A percentile compares a stretch with the other conserved stretches of the same genome.
phyloP scores from a whole-genome alignment of 2,329 filamentous ascomycete species.

The Xylariomycetidae sp. region DNA sequence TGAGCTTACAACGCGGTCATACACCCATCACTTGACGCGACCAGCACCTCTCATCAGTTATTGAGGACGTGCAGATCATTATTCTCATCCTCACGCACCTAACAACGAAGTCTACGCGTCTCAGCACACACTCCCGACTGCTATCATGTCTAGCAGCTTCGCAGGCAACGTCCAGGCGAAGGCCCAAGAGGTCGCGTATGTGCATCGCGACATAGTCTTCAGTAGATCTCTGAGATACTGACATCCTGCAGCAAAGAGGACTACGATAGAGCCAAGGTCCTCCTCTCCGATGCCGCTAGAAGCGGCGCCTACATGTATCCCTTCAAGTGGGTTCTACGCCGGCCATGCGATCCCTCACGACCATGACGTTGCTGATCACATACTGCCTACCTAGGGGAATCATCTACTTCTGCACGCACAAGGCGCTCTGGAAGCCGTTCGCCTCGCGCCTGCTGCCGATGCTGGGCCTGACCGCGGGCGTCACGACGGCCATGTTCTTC shows the following conservation, averaged over 20 bases:
- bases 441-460: slow-evolving; percentile 52
- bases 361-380: slow-evolving; percentile 5
- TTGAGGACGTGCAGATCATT: no score
- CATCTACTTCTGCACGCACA: slow-evolving; percentile 51
- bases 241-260: slow-evolving; percentile 56
- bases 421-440: slow-evolving; percentile 53
- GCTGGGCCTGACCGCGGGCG: slow-evolving; percentile 61
- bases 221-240: slow-evolving; percentile 2
- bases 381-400: slow-evolving; percentile 45
- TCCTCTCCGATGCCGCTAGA: slow-evolving; percentile 62
- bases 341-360: slow-evolving; percentile 2
- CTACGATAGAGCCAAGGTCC: slow-evolving; percentile 55
- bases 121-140: no score
- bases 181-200: slow-evolving; percentile 47
- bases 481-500: slow-evolving; percentile 77
- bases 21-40: no score
- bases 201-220: slow-evolving; percentile 14
- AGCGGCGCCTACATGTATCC: slow-evolving; percentile 85
- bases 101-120: no score
- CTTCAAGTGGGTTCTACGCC: slow-evolving; percentile 47
- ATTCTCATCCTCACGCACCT: no score
- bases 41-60: no score
- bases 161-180: slow-evolving; percentile 32
- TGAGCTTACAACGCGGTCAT: no score
- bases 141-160: slow-evolving; percentile 17